A percentile compares a stretch with the other conserved stretches of the same genome.
Conservation (phyloP, 208 protist species). For the Naegleria lovaniensis region DNA sequence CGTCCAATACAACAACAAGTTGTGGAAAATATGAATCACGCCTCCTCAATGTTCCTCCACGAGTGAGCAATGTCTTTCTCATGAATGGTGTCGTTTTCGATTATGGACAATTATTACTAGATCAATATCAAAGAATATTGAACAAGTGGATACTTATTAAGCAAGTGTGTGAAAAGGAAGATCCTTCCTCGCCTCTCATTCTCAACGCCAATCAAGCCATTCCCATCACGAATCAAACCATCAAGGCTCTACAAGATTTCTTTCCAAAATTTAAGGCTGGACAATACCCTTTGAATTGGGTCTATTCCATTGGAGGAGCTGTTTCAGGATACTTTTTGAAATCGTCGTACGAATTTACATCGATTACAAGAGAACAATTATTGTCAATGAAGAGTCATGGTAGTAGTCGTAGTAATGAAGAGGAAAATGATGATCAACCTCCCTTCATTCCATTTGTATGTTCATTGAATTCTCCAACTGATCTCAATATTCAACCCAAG, state of each 20-base stretch:
- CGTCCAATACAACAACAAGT: neutral
- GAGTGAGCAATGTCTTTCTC: neutral
- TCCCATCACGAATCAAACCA: neutral
- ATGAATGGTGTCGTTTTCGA: neutral
- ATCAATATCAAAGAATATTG: neutral
- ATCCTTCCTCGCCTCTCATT: neutral
- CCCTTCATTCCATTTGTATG: neutral
- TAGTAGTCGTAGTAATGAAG: no score
- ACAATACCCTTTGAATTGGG: neutral
- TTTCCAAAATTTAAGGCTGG: neutral
- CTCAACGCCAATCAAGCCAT: neutral
- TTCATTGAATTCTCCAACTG: neutral
- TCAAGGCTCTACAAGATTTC: neutral
- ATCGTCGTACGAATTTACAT: neutral
- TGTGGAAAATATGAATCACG: no score
- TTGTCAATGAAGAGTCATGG: neutral
- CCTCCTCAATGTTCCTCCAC: neutral
- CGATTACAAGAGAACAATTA: neutral
- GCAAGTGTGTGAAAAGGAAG: neutral
- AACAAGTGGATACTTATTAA: neutral
- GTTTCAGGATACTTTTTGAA: neutral
- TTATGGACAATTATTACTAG: neutral
- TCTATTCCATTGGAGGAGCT: neutral
- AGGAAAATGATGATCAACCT: neutral
- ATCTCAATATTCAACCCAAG: neutral